Percentiles rank a stretch among this genome's conserved stretches.
Conservation (phyloP, 2,329 filamentous ascomycete species). For the Ceratocystis cacaofunesta region DNA sequence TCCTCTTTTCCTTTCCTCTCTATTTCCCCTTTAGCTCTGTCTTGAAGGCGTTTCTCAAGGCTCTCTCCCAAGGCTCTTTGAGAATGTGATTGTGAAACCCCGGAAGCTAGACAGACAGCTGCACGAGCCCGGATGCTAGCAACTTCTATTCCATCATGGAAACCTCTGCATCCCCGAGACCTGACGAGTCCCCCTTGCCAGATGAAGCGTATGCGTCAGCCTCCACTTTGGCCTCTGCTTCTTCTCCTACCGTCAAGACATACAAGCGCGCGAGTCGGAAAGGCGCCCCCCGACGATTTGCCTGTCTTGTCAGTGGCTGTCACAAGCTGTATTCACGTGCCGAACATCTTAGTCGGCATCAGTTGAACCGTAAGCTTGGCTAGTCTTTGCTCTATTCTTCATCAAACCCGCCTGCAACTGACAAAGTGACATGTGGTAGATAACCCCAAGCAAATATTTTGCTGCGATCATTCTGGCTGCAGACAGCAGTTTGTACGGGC, state of each 20-base stretch:
- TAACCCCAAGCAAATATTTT: constrained; percentile 64
- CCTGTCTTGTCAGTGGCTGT: constrained; percentile 55
- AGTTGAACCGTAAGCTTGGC: constrained; percentile 52
- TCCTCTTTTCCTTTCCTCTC: not conserved
- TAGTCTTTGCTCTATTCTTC: not conserved
- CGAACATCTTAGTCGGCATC: constrained; percentile 68
- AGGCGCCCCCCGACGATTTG: constrained; percentile 37
- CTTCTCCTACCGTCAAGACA: not conserved
- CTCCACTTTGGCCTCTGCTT: not conserved
- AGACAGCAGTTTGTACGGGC: constrained; percentile 63
- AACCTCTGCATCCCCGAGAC: not conserved
- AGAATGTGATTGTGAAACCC: not conserved
- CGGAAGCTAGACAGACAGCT: not conserved
- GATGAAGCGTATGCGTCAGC: not conserved
- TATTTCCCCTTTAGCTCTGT: not conserved
- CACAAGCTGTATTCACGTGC: constrained; percentile 68
- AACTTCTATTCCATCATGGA: not conserved
- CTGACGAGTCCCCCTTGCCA: not conserved
- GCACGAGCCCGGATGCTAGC: not conserved
- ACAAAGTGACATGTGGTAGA: constrained; percentile 28
- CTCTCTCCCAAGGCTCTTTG: not conserved
- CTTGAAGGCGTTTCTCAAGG: not conserved
- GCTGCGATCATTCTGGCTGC: constrained; percentile 61
- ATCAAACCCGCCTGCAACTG: constrained; percentile 16
- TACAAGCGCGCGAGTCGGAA: constrained; percentile 40